Base-by-base conservation (phyloP, 2,329 filamentous ascomycete species). In the Bipolaris victoriae region DNA sequence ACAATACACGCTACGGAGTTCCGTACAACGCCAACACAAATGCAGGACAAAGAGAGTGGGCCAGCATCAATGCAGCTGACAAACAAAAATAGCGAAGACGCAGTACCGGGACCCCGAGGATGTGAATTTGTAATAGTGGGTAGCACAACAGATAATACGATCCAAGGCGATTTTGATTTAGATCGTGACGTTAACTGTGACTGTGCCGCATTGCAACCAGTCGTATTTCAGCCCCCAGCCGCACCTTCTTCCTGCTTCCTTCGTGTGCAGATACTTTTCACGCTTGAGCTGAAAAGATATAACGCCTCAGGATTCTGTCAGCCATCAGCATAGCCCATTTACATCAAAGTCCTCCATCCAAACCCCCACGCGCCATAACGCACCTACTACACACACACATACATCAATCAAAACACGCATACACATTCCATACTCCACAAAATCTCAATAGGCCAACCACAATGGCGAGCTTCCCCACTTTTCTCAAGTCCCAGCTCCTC, bases 401-500 rank as follows among this genome's bases (percentile, higher is more conserved):
- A 31, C 29, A 31, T 31, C 2, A 10, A 31, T 31, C 10, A 31
- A 31, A 13, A 5, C 29, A 31, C 29, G 29, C 29, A 13, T 13
- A 31, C 29, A 31, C 29, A 31, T 13, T 13, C 29, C 10, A 26
- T 26, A 31, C 29, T 31, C 29, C 10, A 31, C 6, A 13, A 3
- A 11, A 26, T 16, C 7, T 20, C 18, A 9, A 11, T 47, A 13
- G 1, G 9, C 9, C 35, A 33, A 26, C 22, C 46, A 24, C 29
- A 36, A 55, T 55, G 52, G 33, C 52, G 10, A 49, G 45, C n/a
- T 50, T 55, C 16, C 46, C 52, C 5, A 26, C 52, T 13, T 55
- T 55, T 39, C 29, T 55, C 7, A 55, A 44, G 18, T 55, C 52
- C 0, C 52, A 55, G 13, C 39, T 55, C 1, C 35, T 55, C 20